A percentile compares a stretch with the other conserved stretches of the same genome.
Conservation (phyloP, 441 rosid genomes). For the Pelargonium australe region DNA sequence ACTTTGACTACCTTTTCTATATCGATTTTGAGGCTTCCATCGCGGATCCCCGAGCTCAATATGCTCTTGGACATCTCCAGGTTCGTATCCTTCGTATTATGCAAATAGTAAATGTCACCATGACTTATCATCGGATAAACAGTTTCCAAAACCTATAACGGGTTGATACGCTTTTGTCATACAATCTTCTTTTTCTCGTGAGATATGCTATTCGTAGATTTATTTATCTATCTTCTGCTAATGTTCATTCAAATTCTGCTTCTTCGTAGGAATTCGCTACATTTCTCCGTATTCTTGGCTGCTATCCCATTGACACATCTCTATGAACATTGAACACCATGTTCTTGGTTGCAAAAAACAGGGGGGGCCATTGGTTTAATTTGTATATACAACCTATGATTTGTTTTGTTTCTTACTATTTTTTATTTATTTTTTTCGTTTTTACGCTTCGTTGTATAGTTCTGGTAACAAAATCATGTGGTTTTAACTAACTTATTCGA, state of each 20-base stretch:
- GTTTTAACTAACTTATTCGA: no score
- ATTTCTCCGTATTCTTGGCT: conserved; percentile 20
- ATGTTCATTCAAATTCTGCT: not conserved
- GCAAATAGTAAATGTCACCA: not conserved
- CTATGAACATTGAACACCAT: conserved; percentile 4
- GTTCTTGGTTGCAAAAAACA: not conserved
- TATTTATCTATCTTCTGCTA: not conserved
- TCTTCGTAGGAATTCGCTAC: conserved; percentile 19
- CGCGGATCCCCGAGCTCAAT: conserved; percentile 62
- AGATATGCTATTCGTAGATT: not conserved
- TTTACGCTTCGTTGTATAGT: no score
- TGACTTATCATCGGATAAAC: not conserved
- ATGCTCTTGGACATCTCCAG: conserved; percentile 56
- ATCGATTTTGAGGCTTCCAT: conserved; percentile 65
- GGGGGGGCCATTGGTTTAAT: not conserved
- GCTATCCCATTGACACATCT: conserved; percentile 16
- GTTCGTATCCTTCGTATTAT: conserved; percentile 18
- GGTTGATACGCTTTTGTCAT: not conserved
- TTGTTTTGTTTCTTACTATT: not conserved
- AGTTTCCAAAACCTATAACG: not conserved
- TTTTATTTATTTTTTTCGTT: not conserved
- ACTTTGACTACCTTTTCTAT: conserved; percentile 57
- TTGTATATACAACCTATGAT: conserved; percentile 1
- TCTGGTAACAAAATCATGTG: no score
- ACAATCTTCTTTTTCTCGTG: not conserved